These are phyloP conservation scores for Cardamine occulta DNA, from an alignment of 345 rosid species.

Conservation along the genomic window DNA sequence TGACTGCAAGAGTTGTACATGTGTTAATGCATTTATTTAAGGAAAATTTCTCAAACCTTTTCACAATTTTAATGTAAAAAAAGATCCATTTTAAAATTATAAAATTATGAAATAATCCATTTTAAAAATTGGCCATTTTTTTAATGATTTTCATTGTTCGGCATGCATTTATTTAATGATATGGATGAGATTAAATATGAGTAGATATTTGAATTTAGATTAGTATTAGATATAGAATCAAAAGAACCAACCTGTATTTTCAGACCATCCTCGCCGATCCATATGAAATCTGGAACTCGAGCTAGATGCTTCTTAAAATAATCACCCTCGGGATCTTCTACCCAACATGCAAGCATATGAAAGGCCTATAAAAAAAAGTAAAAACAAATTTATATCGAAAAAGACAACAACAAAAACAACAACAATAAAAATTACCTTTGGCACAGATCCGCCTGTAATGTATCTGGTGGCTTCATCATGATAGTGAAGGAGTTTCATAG, in stretches of 20 bases:
- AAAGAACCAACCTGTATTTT: not conserved
- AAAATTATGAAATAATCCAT: too few relatives aligned
- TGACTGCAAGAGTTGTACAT: conserved; percentile 16
- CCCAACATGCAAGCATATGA: conserved; percentile 9
- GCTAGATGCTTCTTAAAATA: not conserved
- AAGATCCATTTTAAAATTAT: too few relatives aligned
- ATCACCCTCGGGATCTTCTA: not conserved
- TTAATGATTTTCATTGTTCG: too few relatives aligned
- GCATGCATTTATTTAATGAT: too few relatives aligned
- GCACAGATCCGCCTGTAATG: conserved; percentile 1
- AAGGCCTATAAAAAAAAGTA: not conserved
- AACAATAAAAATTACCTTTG: not conserved
- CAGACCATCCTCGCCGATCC: not conserved
- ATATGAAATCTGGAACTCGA: not conserved
- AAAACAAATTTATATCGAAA: not conserved
- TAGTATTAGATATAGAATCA: too few relatives aligned
- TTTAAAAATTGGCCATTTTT: too few relatives aligned
- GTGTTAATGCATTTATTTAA: too few relatives aligned
- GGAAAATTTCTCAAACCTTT: too few relatives aligned
- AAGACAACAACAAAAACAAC: not conserved
- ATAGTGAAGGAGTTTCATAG: conserved; percentile 8
- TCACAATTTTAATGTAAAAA: too few relatives aligned
- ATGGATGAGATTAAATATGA: too few relatives aligned
- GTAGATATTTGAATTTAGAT: too few relatives aligned
- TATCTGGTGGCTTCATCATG: conserved; percentile 6